These are phyloP conservation scores for Ambrosia artemisiifolia DNA, from an alignment of 129 eudicot genomes.

Conservation along the genomic window DNA sequence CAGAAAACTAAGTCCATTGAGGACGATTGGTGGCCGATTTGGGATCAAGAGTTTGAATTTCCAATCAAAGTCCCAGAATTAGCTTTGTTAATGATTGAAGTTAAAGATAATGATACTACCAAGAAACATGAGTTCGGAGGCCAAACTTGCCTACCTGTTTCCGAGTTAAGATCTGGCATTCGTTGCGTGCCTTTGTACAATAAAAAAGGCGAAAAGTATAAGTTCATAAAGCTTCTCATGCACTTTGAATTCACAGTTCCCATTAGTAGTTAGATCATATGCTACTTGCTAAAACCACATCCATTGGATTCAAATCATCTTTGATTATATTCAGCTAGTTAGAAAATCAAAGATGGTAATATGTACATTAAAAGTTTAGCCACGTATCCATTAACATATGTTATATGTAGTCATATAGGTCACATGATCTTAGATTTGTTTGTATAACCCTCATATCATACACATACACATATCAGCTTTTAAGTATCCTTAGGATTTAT, in stretches of 20 bases:
- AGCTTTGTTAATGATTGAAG: constrained; percentile 59
- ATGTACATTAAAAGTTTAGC: too few relatives aligned
- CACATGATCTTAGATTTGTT: too few relatives aligned
- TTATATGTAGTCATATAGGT: too few relatives aligned
- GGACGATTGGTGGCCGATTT: constrained; percentile 65
- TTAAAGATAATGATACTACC: constrained; percentile 49
- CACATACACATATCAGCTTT: too few relatives aligned
- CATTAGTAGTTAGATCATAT: neutral
- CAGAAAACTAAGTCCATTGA: constrained; percentile 38
- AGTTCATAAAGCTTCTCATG: constrained; percentile 69
- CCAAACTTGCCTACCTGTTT: constrained; percentile 76
- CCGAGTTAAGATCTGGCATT: constrained; percentile 66
- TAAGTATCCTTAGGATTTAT: too few relatives aligned
- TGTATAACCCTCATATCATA: too few relatives aligned
- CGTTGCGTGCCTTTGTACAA: constrained; percentile 60
- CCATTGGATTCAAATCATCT: neutral
- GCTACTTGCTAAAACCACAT: neutral
- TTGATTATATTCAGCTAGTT: neutral
- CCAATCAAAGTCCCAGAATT: constrained; percentile 70
- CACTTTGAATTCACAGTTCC: constrained; percentile 41
- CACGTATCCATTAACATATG: too few relatives aligned
- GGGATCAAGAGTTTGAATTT: constrained; percentile 69
- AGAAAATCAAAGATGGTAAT: neutral
- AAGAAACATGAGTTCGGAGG: constrained; percentile 64
- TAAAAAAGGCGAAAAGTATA: constrained; percentile 52